phyloP scores from a whole-genome alignment of 2,329 filamentous ascomycete genomes.

The Talaromyces sp. region DNA sequence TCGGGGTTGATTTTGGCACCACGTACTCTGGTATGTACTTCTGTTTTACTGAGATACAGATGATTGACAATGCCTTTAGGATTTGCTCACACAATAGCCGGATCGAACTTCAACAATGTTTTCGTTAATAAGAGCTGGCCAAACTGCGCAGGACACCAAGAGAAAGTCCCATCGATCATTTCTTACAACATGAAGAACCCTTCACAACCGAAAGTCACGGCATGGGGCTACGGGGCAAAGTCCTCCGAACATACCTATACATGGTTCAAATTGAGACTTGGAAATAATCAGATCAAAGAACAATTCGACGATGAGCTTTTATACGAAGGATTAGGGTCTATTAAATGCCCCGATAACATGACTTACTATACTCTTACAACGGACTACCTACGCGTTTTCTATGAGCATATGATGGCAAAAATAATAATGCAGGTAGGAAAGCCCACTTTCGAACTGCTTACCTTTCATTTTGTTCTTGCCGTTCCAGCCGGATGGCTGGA shows the following conservation, averaged over 20 bases:
- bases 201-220: neutral
- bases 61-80: neutral
- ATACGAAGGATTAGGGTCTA: neutral
- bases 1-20: constrained; percentile 16
- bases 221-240: neutral
- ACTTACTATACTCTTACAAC: neutral
- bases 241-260: neutral
- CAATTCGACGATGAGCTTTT: neutral
- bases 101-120: no score
- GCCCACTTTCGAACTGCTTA: neutral
- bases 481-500: constrained; percentile 12
- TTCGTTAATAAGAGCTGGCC: no score
- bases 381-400: constrained; percentile 6
- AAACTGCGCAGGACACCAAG: neutral
- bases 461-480: constrained; percentile 10
- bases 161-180: neutral
- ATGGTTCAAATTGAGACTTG: constrained; percentile 5
- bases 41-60: neutral
- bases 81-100: neutral
- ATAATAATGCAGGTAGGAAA: neutral
- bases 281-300: neutral
- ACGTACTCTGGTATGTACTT: constrained; percentile 13
- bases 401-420: neutral
- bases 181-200: neutral
- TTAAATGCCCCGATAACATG: neutral